Evolutionary conservation across 2,329 filamentous ascomycete genomes (phyloP), one percentile per base, ranked within the genome.

Genomic region (Phaeosphaeriaceae sp.): DNA sequence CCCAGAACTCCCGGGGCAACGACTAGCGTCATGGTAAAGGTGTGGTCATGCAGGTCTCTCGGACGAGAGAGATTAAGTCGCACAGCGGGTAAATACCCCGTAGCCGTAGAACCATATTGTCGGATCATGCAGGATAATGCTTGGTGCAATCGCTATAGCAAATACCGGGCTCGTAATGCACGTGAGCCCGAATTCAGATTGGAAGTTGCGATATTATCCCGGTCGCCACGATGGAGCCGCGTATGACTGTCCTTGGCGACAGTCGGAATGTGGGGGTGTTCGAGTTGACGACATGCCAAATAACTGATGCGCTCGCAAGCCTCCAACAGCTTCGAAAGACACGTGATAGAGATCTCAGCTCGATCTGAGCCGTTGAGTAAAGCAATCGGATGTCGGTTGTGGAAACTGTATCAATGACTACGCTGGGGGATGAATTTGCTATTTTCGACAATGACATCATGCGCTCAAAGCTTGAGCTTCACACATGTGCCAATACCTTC

Each of bases 401-500:
- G n/a, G n/a, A n/a, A n/a, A n/a, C n/a, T n/a, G n/a, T n/a, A n/a
- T n/a, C n/a, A n/a, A n/a, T n/a, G n/a, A n/a, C n/a, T n/a, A n/a
- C n/a, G n/a, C n/a, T n/a, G n/a, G n/a, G n/a, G n/a, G 25, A 27
- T 27, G 25, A 4, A 27, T 5, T 9, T 19, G 6, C 17, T 13
- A 19, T 55, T 17, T 21, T 9, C 11, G 13, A 22, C 4, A 3
- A 20, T 20, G n/a, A 49, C n/a, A 10, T 50, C 31, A 54, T 36
- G 31, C 47, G 7, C 46, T 46, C 15, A 63, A 49, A 1, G 52
- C 51, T 36, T 66, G 63, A 10, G 48, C 56, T 33, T 63, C 52
- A 22, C 61, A 64, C 66, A 70, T 68, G 17, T 64, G 60, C 31
- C 58, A 67, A 21, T 69, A 69, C 2, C 57, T 25, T 3, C 63